phyloP scores from a whole-genome alignment of 208 protist species.

The Leishmania braziliensis region DNA sequence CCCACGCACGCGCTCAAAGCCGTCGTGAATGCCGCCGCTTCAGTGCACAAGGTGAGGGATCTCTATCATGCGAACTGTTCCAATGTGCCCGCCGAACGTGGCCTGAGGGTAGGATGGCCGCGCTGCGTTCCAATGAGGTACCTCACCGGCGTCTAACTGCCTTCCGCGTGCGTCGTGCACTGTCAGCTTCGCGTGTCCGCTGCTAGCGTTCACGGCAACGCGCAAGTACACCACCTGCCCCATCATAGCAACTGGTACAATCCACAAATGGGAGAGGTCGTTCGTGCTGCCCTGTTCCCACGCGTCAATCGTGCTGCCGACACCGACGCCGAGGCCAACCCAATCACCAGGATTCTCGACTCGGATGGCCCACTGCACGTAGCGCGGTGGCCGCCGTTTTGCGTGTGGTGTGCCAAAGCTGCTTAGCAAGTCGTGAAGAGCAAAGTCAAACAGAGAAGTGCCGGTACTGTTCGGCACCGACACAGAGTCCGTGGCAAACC shows the following conservation, averaged over 20 bases:
- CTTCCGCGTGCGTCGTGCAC: constrained; percentile 71
- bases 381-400: constrained; percentile 25
- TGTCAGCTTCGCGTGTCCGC: constrained; percentile 72
- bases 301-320: constrained; percentile 62
- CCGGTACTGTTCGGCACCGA: constrained; percentile 70
- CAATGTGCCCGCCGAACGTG: constrained; percentile 82
- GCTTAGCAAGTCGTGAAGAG: constrained; percentile 62
- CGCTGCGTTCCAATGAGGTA: constrained; percentile 80
- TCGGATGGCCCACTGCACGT: constrained; percentile 66
- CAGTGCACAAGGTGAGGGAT: constrained; percentile 45
- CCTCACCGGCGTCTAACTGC: constrained; percentile 73
- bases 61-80: constrained; percentile 65
- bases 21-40: not conserved
- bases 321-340: constrained; percentile 87
- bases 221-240: constrained; percentile 53
- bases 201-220: constrained; percentile 49
- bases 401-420: constrained; percentile 24
- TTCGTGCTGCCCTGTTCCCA: constrained; percentile 56
- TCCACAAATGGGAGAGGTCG: constrained; percentile 86
- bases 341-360: constrained; percentile 84
- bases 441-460: constrained; percentile 72
- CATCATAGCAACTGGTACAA: constrained; percentile 50
- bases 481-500: constrained; percentile 24
- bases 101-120: constrained; percentile 81
- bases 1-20: no score